Evolutionary conservation across 2,329 filamentous ascomycete species (phyloP).

Genomic region (Phyllosticta capitalensis): DNA sequence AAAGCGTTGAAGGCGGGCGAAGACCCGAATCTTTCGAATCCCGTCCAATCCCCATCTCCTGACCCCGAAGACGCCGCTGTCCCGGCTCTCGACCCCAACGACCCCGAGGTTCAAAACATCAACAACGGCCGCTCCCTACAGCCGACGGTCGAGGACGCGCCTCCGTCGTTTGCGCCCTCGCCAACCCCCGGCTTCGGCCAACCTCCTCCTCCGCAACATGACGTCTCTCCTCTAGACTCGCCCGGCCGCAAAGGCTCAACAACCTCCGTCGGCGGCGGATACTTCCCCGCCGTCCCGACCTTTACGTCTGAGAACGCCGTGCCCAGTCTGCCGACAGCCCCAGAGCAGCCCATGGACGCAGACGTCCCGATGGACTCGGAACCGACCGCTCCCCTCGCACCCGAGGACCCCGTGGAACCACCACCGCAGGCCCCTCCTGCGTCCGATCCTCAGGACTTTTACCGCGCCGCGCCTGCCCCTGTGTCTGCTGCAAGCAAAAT

Average conservation of each 20-base stretch:
- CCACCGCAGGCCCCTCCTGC: conserved; percentile 5
- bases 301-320: conserved; percentile 31
- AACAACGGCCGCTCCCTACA: conserved; percentile 32
- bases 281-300: conserved; percentile 46
- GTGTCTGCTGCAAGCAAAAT: background rate
- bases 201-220: conserved; percentile 20
- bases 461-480: conserved; percentile 16
- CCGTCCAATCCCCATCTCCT: conserved; percentile 45
- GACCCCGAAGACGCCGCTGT: conserved; percentile 38
- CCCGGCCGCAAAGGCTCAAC: conserved; percentile 29
- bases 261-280: conserved; percentile 41
- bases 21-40: conserved; percentile 88
- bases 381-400: conserved; percentile 17
- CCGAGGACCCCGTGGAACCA: conserved; percentile 12
- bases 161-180: conserved; percentile 46
- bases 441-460: conserved; percentile 23
- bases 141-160: conserved; percentile 50
- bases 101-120: conserved; percentile 54
- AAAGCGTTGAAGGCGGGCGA: conserved; percentile 85
- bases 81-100: conserved; percentile 48
- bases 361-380: conserved; percentile 17
- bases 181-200: conserved; percentile 29
- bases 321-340: conserved; percentile 27
- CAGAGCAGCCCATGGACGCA: conserved; percentile 18
- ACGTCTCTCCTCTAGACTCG: conserved; percentile 44